Evolutionary conservation across 306 rosid genomes (phyloP), one percentile per base, ranked within the genome.

Genomic region (Citrullus colocynthis): DNA sequence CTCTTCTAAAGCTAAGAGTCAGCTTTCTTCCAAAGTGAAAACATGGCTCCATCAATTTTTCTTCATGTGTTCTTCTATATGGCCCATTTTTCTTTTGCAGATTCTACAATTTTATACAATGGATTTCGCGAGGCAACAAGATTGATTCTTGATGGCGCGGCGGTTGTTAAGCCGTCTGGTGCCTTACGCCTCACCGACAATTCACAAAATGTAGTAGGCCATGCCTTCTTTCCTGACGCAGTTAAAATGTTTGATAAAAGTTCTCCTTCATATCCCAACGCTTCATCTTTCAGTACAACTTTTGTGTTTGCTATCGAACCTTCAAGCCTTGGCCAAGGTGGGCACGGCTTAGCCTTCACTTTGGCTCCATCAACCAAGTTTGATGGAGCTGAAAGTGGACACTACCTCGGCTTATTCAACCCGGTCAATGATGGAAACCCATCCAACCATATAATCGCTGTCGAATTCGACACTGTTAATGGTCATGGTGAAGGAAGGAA

Each of bases 331-430:
- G 82, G 84, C 79, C 9, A 10, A 7, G 89, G 93, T 1, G 97
- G 97, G 41, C 88, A 71, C 37, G 94, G 93, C 81, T 78, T 91
- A 21, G 85, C 93, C 54, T 87, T 91, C 86, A 65, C 86, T 55
- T 64, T 89, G 49, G 79, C 94, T 13, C 91, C 94, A 64, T 70
- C 83, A 58, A 82, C 81, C 6, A 4, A 64, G 3, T 82, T 88
- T 61, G 90, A 82, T 0, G 73, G 75, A 15, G 92, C 88, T 20
- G 70, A 18, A 1, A 10, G 86, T 0, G 89, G 30, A 11, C 91
- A 91, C 57, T 88, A 7, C 76, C 85, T 91, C 7, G 94, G 95
- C 7, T 84, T 91, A 36, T 49, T 88, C 78, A 88, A 82, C 84
- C 2, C 75, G 7, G 0, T 1, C n/a, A 88, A 77, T 59, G 39